Conservation (phyloP, 2,329 filamentous ascomycete species). For the Plectosphaerella plurivora region DNA sequence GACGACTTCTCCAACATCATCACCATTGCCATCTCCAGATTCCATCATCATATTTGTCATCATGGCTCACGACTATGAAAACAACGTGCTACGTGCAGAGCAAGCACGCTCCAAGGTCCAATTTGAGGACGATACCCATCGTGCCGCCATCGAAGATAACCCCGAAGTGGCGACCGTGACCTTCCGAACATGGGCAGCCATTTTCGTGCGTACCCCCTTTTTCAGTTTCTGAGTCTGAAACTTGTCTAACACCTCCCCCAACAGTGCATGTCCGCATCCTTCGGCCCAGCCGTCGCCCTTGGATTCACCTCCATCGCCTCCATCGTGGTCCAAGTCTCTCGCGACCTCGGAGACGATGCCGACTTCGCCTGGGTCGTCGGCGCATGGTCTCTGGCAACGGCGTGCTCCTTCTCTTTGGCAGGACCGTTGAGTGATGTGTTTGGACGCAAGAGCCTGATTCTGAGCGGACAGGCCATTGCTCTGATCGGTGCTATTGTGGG, state of each 20-base stretch:
- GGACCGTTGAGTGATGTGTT: slow-evolving; percentile 10
- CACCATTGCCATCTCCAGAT: too few species aligned
- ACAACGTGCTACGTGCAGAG: neutral
- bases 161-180: slow-evolving; percentile 6
- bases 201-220: slow-evolving; percentile 1
- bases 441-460: slow-evolving; percentile 7
- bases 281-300: slow-evolving; percentile 9
- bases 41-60: neutral
- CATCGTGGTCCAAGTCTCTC: slow-evolving; percentile 7
- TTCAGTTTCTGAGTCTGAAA: neutral
- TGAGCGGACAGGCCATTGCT: slow-evolving; percentile 6
- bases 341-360: slow-evolving; percentile 6
- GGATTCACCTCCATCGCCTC: slow-evolving; percentile 8
- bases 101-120: slow-evolving; percentile 1
- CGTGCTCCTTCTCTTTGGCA: slow-evolving; percentile 9
- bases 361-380: slow-evolving; percentile 9
- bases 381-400: slow-evolving; percentile 10
- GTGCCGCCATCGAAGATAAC: slow-evolving; percentile 11
- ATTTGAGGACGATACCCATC: slow-evolving; percentile 11
- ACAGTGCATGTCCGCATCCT: slow-evolving; percentile 9
- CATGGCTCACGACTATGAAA: neutral
- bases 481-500: slow-evolving; percentile 16
- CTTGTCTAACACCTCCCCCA: neutral
- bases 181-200: slow-evolving; percentile 10
- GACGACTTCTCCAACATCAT: neutral